Conservation (phyloP, 2,329 filamentous ascomycete genomes). For the Hypoxylon sp. region DNA sequence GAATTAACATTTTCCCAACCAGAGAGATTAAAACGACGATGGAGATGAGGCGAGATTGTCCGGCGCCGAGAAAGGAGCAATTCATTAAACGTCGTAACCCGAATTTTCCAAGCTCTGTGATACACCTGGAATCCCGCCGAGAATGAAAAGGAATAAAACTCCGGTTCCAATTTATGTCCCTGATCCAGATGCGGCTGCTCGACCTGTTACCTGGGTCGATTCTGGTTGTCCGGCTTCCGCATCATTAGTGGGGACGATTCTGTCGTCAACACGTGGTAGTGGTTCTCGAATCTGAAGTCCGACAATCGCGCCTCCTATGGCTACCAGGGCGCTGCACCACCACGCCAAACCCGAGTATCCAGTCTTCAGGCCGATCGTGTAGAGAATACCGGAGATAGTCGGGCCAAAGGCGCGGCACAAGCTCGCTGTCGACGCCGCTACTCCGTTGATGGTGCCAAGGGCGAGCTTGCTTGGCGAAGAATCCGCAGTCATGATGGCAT, state of each 20-base stretch:
- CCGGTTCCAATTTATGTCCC: slow-evolving; percentile 20
- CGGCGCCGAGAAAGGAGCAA: slow-evolving; percentile 41
- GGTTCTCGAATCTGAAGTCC: slow-evolving; percentile 82
- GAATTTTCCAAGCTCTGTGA: slow-evolving; percentile 36
- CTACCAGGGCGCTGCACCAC: slow-evolving; percentile 89
- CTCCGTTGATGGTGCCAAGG: slow-evolving; percentile 92
- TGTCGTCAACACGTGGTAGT: slow-evolving; percentile 61
- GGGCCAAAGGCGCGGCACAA: slow-evolving; percentile 90
- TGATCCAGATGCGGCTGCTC: slow-evolving; percentile 22
- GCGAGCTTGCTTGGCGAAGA: slow-evolving; percentile 86
- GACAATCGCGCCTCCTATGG: slow-evolving; percentile 80
- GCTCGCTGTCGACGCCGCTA: slow-evolving; percentile 91
- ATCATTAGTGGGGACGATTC: slow-evolving; percentile 58
- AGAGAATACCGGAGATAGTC: slow-evolving; percentile 87
- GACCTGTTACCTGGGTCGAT: slow-evolving; percentile 22
- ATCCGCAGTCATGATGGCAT: slow-evolving; percentile 90
- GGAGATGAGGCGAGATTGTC: slow-evolving; percentile 25
- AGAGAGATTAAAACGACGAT: slow-evolving; percentile 34
- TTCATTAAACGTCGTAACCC: slow-evolving; percentile 47
- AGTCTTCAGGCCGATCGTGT: slow-evolving; percentile 81
- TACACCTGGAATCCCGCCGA: slow-evolving; percentile 36
- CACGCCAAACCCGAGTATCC: slow-evolving; percentile 92
- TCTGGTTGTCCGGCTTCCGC: slow-evolving; percentile 37
- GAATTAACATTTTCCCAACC: slow-evolving; percentile 40
- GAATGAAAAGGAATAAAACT: slow-evolving; percentile 36